A percentile compares a stretch with the other conserved stretches of the same genome.
Conservation (phyloP, 75 land plant species). For the Pinus tabuliformis region DNA sequence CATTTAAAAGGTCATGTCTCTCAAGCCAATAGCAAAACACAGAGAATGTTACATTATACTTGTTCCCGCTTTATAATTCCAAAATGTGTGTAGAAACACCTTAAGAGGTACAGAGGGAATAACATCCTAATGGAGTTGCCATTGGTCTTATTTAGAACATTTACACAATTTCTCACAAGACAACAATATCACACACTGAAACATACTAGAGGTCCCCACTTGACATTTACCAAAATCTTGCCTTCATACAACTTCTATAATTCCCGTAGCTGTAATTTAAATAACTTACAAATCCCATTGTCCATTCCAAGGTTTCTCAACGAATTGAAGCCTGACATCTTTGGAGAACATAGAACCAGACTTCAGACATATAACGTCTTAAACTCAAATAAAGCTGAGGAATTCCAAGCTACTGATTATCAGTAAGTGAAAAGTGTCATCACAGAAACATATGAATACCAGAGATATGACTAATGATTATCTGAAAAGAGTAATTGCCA, state of each 20-base stretch:
- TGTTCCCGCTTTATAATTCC: not conserved
- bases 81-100: not conserved
- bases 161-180: not conserved
- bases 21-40: no score
- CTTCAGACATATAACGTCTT: not conserved
- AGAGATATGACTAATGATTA: not conserved
- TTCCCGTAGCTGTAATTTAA: not conserved
- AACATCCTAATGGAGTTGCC: not conserved
- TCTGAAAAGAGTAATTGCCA: not conserved
- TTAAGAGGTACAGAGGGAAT: not conserved
- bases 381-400: not conserved
- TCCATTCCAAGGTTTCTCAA: not conserved
- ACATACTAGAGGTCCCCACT: not conserved
- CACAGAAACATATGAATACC: not conserved
- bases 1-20: no score
- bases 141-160: not conserved
- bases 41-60: not conserved
- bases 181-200: not conserved
- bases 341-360: not conserved
- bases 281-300: not conserved
- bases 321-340: not conserved
- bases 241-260: not conserved
- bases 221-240: not conserved
- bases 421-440: not conserved
- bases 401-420: not conserved